These are phyloP conservation scores for Auricularia heimuer DNA, from an alignment of 768 basidiomycete species.

Conservation along the genomic window DNA sequence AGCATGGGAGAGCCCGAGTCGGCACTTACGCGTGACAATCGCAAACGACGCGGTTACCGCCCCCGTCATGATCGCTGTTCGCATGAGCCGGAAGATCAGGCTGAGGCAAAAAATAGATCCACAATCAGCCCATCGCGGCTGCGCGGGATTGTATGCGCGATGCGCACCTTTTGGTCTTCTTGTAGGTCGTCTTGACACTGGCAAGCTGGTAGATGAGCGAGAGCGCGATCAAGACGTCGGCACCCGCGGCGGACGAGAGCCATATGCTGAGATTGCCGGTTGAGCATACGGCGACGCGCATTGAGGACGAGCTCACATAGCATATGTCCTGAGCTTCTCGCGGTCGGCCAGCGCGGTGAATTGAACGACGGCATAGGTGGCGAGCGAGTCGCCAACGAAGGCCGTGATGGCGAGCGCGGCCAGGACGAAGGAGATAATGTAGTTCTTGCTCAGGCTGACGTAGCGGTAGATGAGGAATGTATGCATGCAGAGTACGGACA, in stretches of 20 bases:
- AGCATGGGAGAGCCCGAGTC: too few relatives aligned
- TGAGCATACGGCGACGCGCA: background rate
- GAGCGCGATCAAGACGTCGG: background rate
- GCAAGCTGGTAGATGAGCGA: background rate
- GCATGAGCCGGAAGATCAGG: background rate
- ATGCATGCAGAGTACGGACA: background rate
- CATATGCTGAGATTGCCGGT: background rate
- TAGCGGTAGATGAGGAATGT: background rate
- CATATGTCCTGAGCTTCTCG: background rate
- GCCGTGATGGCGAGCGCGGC: background rate
- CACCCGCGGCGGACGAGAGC: background rate
- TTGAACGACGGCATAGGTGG: background rate
- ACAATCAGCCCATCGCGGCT: background rate
- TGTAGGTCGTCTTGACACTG: background rate
- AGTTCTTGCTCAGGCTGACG: background rate
- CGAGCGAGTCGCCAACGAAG: background rate
- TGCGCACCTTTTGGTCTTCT: background rate
- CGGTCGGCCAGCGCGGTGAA: background rate
- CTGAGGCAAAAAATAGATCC: background rate
- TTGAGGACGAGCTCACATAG: background rate
- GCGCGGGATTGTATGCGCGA: background rate
- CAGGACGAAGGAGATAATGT: background rate
- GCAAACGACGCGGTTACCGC: background rate
- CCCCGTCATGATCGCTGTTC: background rate
- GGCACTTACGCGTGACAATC: background rate